Evolutionary conservation across 2,329 filamentous ascomycete genomes (phyloP), one percentile per base, ranked within the genome.

Genomic region (Penicillium sp.): DNA sequence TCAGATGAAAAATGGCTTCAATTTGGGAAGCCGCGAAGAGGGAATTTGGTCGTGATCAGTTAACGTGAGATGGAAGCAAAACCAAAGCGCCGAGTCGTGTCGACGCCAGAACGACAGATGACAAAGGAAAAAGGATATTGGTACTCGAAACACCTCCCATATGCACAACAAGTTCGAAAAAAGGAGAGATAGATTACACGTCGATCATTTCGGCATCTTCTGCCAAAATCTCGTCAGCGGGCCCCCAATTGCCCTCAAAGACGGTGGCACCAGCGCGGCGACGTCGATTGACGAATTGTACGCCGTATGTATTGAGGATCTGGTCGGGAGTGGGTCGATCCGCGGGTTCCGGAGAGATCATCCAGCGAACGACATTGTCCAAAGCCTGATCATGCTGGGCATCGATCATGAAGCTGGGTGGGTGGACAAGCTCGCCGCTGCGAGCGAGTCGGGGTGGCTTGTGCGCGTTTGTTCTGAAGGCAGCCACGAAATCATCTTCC

Each of bases 201-300:
- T 89, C 86, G 75, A 86, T 84, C 84, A 88, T 88, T 73, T 88
- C 86, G 48, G 84, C 81, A 72, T 84, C 81, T 67, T 82, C 81
- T 25, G 78, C 79, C 56, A 87, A 78, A 20, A 87, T 80, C 63
- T 88, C 84, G 64, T 88, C 88, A 25, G 84, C 84, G 35, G 94
- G 94, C 4, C 95, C 95, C 90, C 93, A 99, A 73, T 91, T 95
- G 63, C 95, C 95, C 78, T 99, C 95, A 69, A 90, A 99, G 55
- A 99, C 88, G 0, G 92, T 97, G n/a, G 95, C 95, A 47, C 92
- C 91, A 11, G 92, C 91, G 57, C 90, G 88, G 57, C 92, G 88
- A 63, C 92, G 88, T 53, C 82, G 79, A 56, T 88, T 85, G 35
- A 96, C 89, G 90, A 95, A 99, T 62, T 84, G 84, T 54, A 96